Percentiles rank a stretch among this genome's conserved stretches.
These are phyloP conservation scores for Cudoniella acicularis DNA, from an alignment of 495 filamentous ascomycete species.

Conservation along the genomic window DNA sequence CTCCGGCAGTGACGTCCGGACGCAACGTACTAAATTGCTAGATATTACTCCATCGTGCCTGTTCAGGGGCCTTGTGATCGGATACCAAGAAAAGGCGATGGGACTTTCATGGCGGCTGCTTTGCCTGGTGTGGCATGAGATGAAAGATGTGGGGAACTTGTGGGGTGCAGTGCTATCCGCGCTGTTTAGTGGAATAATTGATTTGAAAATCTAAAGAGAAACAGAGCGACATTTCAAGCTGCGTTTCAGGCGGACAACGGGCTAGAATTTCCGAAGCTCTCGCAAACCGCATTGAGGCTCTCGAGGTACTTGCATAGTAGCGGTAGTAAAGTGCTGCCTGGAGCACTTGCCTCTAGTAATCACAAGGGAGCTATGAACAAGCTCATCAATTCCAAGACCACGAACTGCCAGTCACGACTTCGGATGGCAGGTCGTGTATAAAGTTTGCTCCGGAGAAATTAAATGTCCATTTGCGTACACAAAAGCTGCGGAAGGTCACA, in stretches of 20 bases:
- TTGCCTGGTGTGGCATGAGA: not conserved
- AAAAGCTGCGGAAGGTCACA: not conserved
- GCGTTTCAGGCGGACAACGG: not conserved
- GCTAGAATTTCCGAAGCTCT: not conserved
- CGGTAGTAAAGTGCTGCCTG: not conserved
- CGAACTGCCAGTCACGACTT: not conserved
- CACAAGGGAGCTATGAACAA: not conserved
- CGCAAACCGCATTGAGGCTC: not conserved
- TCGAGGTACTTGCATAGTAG: not conserved
- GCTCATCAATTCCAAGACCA: not conserved
- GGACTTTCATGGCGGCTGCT: not conserved
- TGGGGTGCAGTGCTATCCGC: not conserved
- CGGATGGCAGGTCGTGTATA: not conserved
- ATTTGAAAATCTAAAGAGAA: not conserved
- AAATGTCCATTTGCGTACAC: not conserved
- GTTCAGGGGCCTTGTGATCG: not conserved
- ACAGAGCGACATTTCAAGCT: not conserved
- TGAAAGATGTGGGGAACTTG: not conserved
- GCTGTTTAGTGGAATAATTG: not conserved
- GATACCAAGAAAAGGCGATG: not conserved
- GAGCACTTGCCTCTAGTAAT: not conserved
- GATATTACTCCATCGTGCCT: not conserved
- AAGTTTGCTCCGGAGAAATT: not conserved
- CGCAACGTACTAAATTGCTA: not conserved
- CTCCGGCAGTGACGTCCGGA: not conserved